phyloP scores from a whole-genome alignment of 179 eudicot species.

The Dionaea muscipula region DNA sequence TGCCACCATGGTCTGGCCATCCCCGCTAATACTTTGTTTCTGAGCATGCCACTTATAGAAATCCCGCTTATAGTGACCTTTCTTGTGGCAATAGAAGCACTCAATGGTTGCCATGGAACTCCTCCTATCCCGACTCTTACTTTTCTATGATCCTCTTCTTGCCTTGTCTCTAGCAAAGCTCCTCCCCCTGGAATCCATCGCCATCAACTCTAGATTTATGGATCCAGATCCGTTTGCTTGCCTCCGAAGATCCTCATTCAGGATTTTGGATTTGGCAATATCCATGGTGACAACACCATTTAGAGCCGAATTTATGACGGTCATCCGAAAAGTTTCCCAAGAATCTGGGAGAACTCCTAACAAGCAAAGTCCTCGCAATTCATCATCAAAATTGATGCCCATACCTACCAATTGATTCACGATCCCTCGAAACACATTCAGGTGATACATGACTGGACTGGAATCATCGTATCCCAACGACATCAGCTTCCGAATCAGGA shows the following conservation, averaged over 20 bases:
- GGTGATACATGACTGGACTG: slow-evolving; percentile 4
- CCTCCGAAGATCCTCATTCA: slow-evolving; percentile 15
- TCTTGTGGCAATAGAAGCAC: background rate
- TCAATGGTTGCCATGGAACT: too few relatives aligned
- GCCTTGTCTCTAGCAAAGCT: background rate
- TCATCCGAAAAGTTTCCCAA: slow-evolving; percentile 16
- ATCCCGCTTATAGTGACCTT: background rate
- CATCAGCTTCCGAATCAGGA: slow-evolving; percentile 10
- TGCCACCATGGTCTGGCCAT: too few relatives aligned
- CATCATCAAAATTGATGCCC: too few relatives aligned
- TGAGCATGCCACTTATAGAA: too few relatives aligned
- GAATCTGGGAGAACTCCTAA: slow-evolving; percentile 11
- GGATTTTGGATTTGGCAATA: slow-evolving; percentile 5
- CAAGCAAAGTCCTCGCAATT: too few relatives aligned
- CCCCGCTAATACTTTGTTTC: too few relatives aligned
- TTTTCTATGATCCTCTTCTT: background rate
- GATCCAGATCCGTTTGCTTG: background rate
- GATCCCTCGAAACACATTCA: slow-evolving; percentile 10
- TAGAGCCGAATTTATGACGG: slow-evolving; percentile 12
- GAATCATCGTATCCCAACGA: slow-evolving; percentile 8
- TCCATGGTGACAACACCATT: slow-evolving; percentile 13
- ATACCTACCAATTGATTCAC: slow-evolving; percentile 5
- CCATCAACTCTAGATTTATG: background rate
- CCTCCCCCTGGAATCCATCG: background rate
- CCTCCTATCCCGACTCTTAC: background rate